These are phyloP conservation scores for Grigorovia yakushimaensis DNA, from an alignment of 805 yeast species.

Conservation along the genomic window DNA sequence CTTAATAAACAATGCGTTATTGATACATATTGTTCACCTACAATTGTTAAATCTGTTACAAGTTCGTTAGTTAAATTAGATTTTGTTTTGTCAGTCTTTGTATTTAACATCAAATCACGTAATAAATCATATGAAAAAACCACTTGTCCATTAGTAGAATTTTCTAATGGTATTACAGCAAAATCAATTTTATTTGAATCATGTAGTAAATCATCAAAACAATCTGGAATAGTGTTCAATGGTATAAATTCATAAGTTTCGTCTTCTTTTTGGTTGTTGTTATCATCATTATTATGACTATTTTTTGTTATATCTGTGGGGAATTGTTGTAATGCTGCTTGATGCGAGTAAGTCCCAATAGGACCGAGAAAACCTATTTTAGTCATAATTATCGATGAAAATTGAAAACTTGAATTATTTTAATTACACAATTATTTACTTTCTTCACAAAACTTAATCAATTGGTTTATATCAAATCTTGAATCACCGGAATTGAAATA, in stretches of 20 bases:
- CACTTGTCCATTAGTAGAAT: slow-evolving; percentile 92
- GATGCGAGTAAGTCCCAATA: slow-evolving; percentile 85
- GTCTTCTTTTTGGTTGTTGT: slow-evolving; percentile 19
- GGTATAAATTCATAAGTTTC: slow-evolving; percentile 20
- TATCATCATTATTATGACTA: too few relatives aligned
- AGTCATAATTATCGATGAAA: not conserved
- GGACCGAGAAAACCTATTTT: slow-evolving; percentile 82
- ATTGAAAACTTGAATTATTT: not conserved
- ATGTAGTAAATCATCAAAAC: slow-evolving; percentile 46
- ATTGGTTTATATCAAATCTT: slow-evolving; percentile 54
- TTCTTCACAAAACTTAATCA: slow-evolving; percentile 38
- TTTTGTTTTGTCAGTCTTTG: slow-evolving; percentile 6
- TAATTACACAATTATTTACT: not conserved
- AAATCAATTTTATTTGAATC: slow-evolving; percentile 36
- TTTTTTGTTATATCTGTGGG: too few relatives aligned
- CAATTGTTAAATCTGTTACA: slow-evolving; percentile 39
- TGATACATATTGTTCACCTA: slow-evolving; percentile 73
- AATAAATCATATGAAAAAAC: slow-evolving; percentile 74
- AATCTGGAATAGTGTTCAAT: slow-evolving; percentile 39
- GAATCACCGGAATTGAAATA: slow-evolving; percentile 63
- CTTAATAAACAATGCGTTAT: slow-evolving; percentile 65
- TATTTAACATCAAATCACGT: slow-evolving; percentile 44
- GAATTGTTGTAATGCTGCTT: slow-evolving; percentile 56
- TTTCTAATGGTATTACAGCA: slow-evolving; percentile 84
- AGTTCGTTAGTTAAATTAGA: not conserved